phyloP scores from a whole-genome alignment of 2,329 filamentous ascomycete species.

The Akanthomyces lecanii region DNA sequence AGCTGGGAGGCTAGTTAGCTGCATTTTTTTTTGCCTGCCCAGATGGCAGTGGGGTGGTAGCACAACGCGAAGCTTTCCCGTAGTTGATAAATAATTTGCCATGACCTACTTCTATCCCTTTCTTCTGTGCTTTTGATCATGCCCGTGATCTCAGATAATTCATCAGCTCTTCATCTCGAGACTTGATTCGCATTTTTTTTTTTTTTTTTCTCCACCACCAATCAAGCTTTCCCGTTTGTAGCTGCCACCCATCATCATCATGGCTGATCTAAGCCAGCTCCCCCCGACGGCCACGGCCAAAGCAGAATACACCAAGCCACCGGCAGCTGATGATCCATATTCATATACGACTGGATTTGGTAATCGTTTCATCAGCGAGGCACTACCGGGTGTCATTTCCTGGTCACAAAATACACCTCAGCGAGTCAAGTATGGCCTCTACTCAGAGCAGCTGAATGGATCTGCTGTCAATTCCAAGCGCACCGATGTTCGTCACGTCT shows the following conservation, averaged over 20 bases:
- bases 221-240: not conserved
- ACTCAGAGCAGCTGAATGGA: conserved; percentile 47
- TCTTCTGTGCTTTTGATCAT: not conserved
- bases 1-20: not conserved
- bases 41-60: conserved; percentile 7
- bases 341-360: conserved; percentile 55
- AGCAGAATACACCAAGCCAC: conserved; percentile 21
- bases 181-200: not conserved
- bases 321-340: conserved; percentile 36
- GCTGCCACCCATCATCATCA: not conserved
- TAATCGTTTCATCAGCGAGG: conserved; percentile 46
- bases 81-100: conserved; percentile 13
- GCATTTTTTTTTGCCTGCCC: conserved; percentile 10
- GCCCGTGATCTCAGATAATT: not conserved
- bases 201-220: not conserved
- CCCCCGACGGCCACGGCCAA: conserved; percentile 21
- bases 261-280: not conserved
- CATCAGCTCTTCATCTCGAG: not conserved
- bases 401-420: conserved; percentile 43
- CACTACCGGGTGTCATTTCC: conserved; percentile 43
- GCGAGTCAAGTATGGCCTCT: conserved; percentile 37
- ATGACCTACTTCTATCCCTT: not conserved
- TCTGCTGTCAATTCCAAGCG: conserved; percentile 32
- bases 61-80: conserved; percentile 11
- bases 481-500: conserved; percentile 29